Conservation (phyloP, 2,329 filamentous ascomycete genomes). For the Aspergillus flavus region DNA sequence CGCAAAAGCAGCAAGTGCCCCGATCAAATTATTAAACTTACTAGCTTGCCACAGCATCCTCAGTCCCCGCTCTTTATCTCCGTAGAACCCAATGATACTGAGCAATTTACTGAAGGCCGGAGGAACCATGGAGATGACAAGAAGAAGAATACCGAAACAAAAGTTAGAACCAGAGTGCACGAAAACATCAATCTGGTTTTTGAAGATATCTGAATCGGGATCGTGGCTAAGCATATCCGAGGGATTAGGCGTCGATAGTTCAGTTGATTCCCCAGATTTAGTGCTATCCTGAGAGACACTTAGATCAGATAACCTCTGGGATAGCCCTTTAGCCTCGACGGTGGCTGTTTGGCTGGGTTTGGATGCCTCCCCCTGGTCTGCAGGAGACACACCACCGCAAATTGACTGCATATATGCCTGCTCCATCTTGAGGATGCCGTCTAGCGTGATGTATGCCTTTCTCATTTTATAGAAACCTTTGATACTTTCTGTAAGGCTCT, state of each 20-base stretch:
- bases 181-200: slow-evolving; percentile 79
- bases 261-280: slow-evolving; percentile 22
- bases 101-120: slow-evolving; percentile 86
- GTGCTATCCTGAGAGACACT: slow-evolving; percentile 21
- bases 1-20: slow-evolving; percentile 81
- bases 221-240: slow-evolving; percentile 48
- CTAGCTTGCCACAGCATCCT: slow-evolving; percentile 89
- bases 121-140: slow-evolving; percentile 90
- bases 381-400: slow-evolving; percentile 15
- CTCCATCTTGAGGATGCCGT: slow-evolving; percentile 77
- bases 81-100: slow-evolving; percentile 86
- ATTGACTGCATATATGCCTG: slow-evolving; percentile 54
- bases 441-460: slow-evolving; percentile 82
- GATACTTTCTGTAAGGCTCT: slow-evolving; percentile 87
- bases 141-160: slow-evolving; percentile 82
- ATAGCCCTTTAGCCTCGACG: slow-evolving; percentile 21
- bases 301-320: slow-evolving; percentile 27
- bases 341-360: slow-evolving; percentile 21
- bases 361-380: slow-evolving; percentile 9
- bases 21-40: slow-evolving; percentile 83
- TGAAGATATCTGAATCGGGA: slow-evolving; percentile 66
- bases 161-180: slow-evolving; percentile 86
- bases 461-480: slow-evolving; percentile 91
- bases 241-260: slow-evolving; percentile 25
- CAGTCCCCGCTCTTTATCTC: slow-evolving; percentile 80